Evolutionary conservation across 2,329 filamentous ascomycete genomes (phyloP), one percentile per base, ranked within the genome.

Genomic region (Thelonectria blattea): DNA sequence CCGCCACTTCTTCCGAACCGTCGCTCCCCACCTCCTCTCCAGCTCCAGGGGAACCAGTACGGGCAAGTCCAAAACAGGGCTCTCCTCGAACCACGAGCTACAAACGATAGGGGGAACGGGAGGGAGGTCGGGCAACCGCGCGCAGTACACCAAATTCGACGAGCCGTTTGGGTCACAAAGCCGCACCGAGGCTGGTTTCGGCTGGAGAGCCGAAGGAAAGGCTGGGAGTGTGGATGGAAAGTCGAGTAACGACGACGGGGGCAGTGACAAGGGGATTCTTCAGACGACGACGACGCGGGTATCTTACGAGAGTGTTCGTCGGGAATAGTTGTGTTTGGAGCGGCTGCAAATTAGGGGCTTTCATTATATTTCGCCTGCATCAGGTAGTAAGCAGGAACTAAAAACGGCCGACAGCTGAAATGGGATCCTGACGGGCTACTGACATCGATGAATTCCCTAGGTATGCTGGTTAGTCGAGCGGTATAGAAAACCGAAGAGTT

Each of bases 1-100:
- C 8, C 73, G 74, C 20, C 73, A 71, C 37, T 78, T 78, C 66
- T 68, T 76, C 52, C 66, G 67, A 24, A 71, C 75, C 60, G 63
- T 76, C 11, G 67, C 71, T n/a, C 75, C 74, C 1, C 48, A 18
- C 17, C 34, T 51, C 8, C 32, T 51, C 11, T 51, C 48, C n/a
- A 51, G 32, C 48, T 14, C 48, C 18, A 51, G 18, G 24, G 48
- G 48, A 20, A 41, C 32, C 9, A 24, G 48, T 32, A 51, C 48
- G 8, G 18, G 48, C 48, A 37, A 24, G 17, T 51, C 48, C 17
- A 51, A 39, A 51, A 41, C 48, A 9, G 46, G 22, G 1, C 12
- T 34, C 15, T 41, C 34, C 34, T 37, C 34, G 34, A 11, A 11
- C 34, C 34, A 51, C 32, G 48, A 51, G 32, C 48, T 51, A 6